Evolutionary conservation across 768 basidiomycete genomes (phyloP).

Genomic region (Dendrothele bispora): DNA sequence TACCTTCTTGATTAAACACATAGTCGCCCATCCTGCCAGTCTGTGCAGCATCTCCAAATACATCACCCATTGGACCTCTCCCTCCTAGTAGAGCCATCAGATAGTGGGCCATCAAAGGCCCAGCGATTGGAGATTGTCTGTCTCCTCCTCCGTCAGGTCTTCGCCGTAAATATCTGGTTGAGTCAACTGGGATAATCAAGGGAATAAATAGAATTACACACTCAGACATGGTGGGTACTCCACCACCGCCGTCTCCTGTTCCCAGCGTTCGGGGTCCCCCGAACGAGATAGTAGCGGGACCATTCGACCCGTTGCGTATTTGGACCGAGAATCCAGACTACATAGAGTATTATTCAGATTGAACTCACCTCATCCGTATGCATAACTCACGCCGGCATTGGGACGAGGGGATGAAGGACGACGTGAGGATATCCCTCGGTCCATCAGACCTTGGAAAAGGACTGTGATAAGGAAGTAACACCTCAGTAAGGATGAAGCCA

Average conservation of each 20-base stretch:
- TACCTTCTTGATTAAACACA: slow-evolving; percentile 89
- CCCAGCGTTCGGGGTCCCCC: slow-evolving; percentile 31
- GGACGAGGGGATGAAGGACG: slow-evolving; percentile 2
- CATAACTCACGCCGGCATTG: background rate
- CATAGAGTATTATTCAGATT: background rate
- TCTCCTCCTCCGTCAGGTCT: slow-evolving; percentile 24
- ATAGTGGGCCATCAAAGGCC: slow-evolving; percentile 72
- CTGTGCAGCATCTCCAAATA: slow-evolving; percentile 38
- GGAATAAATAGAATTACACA: slow-evolving; percentile 31
- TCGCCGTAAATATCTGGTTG: slow-evolving; percentile 35
- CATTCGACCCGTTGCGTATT: slow-evolving; percentile 27
- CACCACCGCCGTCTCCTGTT: slow-evolving; percentile 25
- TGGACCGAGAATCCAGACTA: slow-evolving; percentile 32
- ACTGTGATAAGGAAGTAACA: slow-evolving; percentile 12
- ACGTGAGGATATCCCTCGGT: slow-evolving; percentile 15
- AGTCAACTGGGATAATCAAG: background rate
- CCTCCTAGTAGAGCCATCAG: slow-evolving; percentile 60
- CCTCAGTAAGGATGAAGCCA: background rate
- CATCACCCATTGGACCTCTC: slow-evolving; percentile 42
- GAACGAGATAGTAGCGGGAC: slow-evolving; percentile 34
- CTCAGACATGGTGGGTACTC: slow-evolving; percentile 51
- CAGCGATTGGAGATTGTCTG: slow-evolving; percentile 47
- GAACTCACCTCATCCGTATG: too few relatives aligned
- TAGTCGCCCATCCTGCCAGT: slow-evolving; percentile 83
- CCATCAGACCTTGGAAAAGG: slow-evolving; percentile 19